A percentile compares a stretch with the other conserved stretches of the same genome.
These are phyloP conservation scores for Syzygium aromaticum DNA, from an alignment of 345 rosid species.

Conservation along the genomic window DNA sequence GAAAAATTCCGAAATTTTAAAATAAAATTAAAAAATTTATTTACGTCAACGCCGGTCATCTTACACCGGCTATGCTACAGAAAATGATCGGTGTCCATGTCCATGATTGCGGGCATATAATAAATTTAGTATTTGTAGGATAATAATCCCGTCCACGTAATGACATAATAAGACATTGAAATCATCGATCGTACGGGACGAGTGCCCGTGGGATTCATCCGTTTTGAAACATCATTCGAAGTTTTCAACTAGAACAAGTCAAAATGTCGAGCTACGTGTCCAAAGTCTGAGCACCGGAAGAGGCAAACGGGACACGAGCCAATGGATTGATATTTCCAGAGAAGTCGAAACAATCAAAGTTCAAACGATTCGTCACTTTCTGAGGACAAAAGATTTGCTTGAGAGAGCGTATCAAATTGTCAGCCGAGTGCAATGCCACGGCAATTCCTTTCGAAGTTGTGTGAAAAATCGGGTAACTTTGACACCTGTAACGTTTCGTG, in stretches of 20 bases:
- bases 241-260: too few relatives aligned
- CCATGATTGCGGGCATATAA: rapidly evolving
- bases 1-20: background rate
- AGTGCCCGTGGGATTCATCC: background rate
- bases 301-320: background rate
- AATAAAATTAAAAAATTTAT: too few relatives aligned
- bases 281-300: background rate
- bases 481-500: background rate
- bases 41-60: too few relatives aligned
- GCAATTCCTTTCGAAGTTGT: background rate
- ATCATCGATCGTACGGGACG: background rate
- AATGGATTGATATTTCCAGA: background rate
- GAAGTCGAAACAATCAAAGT: background rate
- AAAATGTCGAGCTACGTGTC: background rate
- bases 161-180: background rate
- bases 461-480: background rate
- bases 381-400: background rate
- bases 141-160: too few relatives aligned
- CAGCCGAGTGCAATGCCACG: background rate
- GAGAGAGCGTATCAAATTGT: background rate
- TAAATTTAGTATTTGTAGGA: too few relatives aligned
- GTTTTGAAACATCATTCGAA: too few relatives aligned
- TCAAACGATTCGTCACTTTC: background rate
- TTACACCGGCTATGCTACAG: rapidly evolving
- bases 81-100: rapidly evolving